phyloP scores from a whole-genome alignment of 257 asterid species.

The Solanum ahanhuiri region DNA sequence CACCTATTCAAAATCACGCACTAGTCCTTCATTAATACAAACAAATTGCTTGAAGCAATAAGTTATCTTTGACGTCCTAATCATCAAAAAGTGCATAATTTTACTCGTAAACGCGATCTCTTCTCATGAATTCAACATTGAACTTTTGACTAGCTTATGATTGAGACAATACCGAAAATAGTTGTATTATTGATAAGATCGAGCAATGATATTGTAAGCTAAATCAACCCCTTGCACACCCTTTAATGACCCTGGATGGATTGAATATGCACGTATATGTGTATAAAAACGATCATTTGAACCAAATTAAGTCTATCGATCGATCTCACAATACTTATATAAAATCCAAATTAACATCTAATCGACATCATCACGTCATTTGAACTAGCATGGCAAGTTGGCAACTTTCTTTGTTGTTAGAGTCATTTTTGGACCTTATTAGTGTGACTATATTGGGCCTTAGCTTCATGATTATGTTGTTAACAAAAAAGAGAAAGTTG shows the following conservation, averaged over 20 bases:
- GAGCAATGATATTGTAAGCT: not conserved
- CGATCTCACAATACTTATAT: not conserved
- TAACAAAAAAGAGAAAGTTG: not conserved
- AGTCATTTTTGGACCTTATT: not conserved
- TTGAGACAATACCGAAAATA: not conserved
- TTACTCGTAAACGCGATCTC: not conserved
- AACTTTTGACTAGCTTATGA: not conserved
- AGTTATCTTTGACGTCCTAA: not conserved
- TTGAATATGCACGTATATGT: not conserved
- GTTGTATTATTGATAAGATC: not conserved
- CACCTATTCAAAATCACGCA: not conserved
- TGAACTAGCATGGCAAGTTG: not conserved
- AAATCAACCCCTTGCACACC: not conserved
- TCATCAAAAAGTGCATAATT: not conserved
- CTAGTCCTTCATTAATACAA: not conserved
- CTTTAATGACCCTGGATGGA: not conserved
- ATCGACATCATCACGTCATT: not conserved
- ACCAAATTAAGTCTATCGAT: not conserved
- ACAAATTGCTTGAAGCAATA: not conserved
- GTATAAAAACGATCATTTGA: not conserved
- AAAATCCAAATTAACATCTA: not conserved
- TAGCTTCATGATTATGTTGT: not conserved
- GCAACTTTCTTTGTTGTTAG: not conserved
- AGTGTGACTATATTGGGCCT: not conserved
- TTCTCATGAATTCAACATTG: not conserved